phyloP scores from a whole-genome alignment of 78 protist genomes.

The Speleostelium caveatum region DNA sequence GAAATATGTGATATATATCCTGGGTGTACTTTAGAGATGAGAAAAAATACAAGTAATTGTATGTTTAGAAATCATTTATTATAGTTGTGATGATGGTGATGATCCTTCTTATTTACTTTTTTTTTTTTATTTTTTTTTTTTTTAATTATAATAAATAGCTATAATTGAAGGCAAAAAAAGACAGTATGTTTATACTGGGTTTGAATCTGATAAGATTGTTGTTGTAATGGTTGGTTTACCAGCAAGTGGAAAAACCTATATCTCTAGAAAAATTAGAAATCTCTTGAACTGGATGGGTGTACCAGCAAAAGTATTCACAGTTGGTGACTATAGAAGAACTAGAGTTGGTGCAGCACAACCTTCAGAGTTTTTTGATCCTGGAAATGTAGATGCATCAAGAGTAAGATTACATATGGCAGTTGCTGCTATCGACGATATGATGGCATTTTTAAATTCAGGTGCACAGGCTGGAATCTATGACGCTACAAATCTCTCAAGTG shows the following conservation, averaged over 20 bases:
- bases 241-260: slow-evolving; percentile 90
- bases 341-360: slow-evolving; percentile 84
- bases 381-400: slow-evolving; percentile 72
- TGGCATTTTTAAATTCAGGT: slow-evolving; percentile 77
- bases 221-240: slow-evolving; percentile 92
- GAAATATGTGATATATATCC: slow-evolving; percentile 68
- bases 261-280: slow-evolving; percentile 81
- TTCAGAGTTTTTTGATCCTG: slow-evolving; percentile 87
- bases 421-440: slow-evolving; percentile 84
- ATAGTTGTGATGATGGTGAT: no score
- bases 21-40: slow-evolving; percentile 74
- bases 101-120: no score
- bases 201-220: slow-evolving; percentile 81
- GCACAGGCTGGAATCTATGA: slow-evolving; percentile 87
- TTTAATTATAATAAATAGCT: no score
- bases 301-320: slow-evolving; percentile 77
- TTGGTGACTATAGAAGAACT: slow-evolving; percentile 74
- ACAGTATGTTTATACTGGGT: slow-evolving; percentile 73
- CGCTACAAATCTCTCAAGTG: slow-evolving; percentile 89
- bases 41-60: slow-evolving; percentile 56
- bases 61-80: neutral
- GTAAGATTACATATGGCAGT: slow-evolving; percentile 81
- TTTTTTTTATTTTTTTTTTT: no score
- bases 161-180: slow-evolving; percentile 70
- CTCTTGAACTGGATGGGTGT: slow-evolving; percentile 86